Evolutionary conservation across 176 grass and related monocot genomes (phyloP).

Genomic region (Zea luxurians): DNA sequence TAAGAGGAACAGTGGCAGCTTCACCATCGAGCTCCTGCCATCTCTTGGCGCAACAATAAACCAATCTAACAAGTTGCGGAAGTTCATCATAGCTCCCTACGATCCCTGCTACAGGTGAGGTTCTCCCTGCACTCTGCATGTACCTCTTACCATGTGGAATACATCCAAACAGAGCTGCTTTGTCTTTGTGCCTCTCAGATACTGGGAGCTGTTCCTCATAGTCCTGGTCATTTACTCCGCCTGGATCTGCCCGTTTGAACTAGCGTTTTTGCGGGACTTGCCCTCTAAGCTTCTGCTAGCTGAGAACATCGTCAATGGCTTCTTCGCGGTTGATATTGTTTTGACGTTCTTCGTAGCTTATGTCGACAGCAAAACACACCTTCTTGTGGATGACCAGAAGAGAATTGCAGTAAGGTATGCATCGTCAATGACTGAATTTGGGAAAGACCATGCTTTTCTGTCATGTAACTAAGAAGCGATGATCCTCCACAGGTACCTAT

Average conservation of each 20-base stretch:
- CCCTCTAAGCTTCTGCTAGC: constrained; percentile 58
- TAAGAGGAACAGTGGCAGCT: constrained; percentile 42
- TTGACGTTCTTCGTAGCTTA: constrained; percentile 94
- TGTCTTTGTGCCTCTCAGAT: constrained; percentile 57
- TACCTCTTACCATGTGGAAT: constrained; percentile 25
- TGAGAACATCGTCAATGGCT: constrained; percentile 77
- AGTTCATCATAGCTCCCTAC: constrained; percentile 72
- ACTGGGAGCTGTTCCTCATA: constrained; percentile 84
- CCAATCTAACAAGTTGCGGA: constrained; percentile 66
- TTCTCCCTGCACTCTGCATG: constrained; percentile 9
- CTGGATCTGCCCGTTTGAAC: constrained; percentile 91
- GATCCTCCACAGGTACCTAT: constrained; percentile 71
- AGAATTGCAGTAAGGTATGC: constrained; percentile 77
- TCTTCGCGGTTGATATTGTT: constrained; percentile 89
- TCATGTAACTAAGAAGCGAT: constrained; percentile 16
- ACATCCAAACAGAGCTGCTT: constrained; percentile 27
- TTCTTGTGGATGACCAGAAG: constrained; percentile 74
- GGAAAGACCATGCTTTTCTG: not conserved
- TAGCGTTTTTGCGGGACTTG: constrained; percentile 79
- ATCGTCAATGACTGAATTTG: not conserved
- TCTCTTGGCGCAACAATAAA: constrained; percentile 77
- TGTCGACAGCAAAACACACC: constrained; percentile 71
- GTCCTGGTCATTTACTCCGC: constrained; percentile 83
- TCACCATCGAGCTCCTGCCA: constrained; percentile 70
- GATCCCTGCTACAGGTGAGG: constrained; percentile 81